Evolutionary conservation across 495 filamentous ascomycete species (phyloP).

Genomic region (Penicilliopsis zonata): DNA sequence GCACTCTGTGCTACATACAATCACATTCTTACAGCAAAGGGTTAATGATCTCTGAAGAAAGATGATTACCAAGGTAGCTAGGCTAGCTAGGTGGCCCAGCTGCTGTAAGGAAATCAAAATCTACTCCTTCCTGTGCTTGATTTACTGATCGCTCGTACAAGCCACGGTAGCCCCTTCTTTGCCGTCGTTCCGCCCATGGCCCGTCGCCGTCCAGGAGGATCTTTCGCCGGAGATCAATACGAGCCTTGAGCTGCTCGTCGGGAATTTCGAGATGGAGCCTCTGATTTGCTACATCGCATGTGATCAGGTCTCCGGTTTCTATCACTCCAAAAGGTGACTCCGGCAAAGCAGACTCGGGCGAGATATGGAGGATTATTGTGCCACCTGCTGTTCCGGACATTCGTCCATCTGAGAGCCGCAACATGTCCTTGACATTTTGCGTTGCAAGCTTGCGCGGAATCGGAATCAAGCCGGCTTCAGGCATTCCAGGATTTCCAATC

Average conservation of each 20-base stretch:
- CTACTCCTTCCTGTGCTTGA: conserved; percentile 49
- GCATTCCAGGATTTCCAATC: conserved; percentile 56
- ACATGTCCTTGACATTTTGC: conserved; percentile 51
- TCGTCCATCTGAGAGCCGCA: conserved; percentile 51
- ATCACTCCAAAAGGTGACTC: conserved; percentile 47
- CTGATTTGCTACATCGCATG: conserved; percentile 36
- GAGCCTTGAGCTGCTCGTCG: conserved; percentile 31
- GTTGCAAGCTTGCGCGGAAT: conserved; percentile 50
- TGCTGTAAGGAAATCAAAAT: conserved; percentile 55
- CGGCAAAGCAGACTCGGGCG: conserved; percentile 47
- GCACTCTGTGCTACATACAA: no score
- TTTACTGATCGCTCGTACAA: conserved; percentile 54
- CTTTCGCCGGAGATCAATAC: conserved; percentile 23
- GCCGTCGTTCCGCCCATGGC: conserved; percentile 21
- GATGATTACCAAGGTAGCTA: no score
- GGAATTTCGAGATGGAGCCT: conserved; percentile 33
- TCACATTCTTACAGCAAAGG: no score
- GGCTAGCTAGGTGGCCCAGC: conserved; percentile 9
- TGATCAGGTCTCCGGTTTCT: conserved; percentile 44
- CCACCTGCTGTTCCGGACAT: conserved; percentile 62
- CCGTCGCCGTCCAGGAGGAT: conserved; percentile 8
- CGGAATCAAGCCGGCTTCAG: conserved; percentile 53
- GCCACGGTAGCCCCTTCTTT: conserved; percentile 46
- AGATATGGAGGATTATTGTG: conserved; percentile 54
- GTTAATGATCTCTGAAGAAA: no score